Percentiles rank a stretch among this genome's conserved stretches.
These are phyloP conservation scores for Phaeotremella skinneri DNA, from an alignment of 768 basidiomycete species.

Conservation along the genomic window DNA sequence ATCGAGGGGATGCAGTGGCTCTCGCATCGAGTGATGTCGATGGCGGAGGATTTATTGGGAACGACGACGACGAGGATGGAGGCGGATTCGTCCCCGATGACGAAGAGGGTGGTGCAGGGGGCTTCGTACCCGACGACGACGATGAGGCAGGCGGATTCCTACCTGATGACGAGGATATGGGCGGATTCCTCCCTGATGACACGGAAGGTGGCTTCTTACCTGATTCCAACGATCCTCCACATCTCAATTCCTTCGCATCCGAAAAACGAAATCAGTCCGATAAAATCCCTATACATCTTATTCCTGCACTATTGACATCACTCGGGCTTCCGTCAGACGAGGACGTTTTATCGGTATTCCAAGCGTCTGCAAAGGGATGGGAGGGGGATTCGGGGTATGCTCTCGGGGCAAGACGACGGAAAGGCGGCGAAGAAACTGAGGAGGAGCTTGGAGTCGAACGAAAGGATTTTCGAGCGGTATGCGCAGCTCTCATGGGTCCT, in stretches of 20 bases:
- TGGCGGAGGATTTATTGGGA: conserved; percentile 13
- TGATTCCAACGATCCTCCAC: conserved; percentile 5
- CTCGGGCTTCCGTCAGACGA: conserved; percentile 45
- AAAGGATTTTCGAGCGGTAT: conserved; percentile 49
- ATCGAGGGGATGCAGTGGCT: conserved; percentile 5
- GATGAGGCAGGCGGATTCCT: conserved; percentile 31
- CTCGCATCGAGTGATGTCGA: background rate
- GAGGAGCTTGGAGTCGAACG: conserved; percentile 27
- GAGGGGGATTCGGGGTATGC: conserved; percentile 15
- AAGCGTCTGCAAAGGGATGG: conserved; percentile 44
- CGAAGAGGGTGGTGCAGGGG: conserved; percentile 26
- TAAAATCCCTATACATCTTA: conserved; percentile 31
- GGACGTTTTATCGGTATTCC: conserved; percentile 46
- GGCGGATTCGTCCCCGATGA: conserved; percentile 1
- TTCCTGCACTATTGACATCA: conserved; percentile 38
- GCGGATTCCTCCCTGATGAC: conserved; percentile 25
- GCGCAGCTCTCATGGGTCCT: conserved; percentile 47
- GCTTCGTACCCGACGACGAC: conserved; percentile 29
- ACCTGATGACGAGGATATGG: conserved; percentile 16
- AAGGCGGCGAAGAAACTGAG: conserved; percentile 16
- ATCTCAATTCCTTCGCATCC: conserved; percentile 3
- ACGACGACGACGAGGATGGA: background rate
- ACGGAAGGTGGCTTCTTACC: conserved; percentile 14
- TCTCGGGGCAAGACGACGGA: background rate
- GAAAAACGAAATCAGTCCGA: conserved; percentile 2